Base-by-base conservation (phyloP, 129 eudicot species). In the Artemisia annua region DNA sequence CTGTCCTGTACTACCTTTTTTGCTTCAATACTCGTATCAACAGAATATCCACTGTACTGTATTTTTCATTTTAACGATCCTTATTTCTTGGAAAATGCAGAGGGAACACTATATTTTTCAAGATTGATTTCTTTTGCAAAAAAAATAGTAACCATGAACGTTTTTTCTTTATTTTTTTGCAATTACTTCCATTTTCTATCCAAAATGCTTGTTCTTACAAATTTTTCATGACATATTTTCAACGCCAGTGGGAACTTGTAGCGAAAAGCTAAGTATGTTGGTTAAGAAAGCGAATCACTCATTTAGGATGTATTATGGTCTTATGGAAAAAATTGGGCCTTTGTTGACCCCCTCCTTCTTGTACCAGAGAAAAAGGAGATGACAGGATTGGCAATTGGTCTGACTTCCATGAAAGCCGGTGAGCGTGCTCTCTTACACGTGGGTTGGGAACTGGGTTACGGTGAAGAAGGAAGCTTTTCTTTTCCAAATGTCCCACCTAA, bases 401-500 rank as follows among this genome's bases (percentile, higher is more conserved):
- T 90, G 67, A 82, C 82, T 72, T 75, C 83, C 91, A 94, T 94
- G 99, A 88, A 81, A 79, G 70, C 99, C 22, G 99, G 97, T 11
- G 97, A 94, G 78, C 91, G 94, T 22, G 89, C 96, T n/a, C 75
- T 94, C 43, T 81, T 94, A 66, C 96, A 82, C 19, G 97, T 94
- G 53, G 91, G 94, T 53, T 94, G 96, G 96, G 97, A 94, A 81
- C 75, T 90, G 63, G 99, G 88, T n/a, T 94, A 88, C 72, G 99
- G 99, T 51, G 83, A 94, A 88, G 96, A 94, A 80, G 99, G 99
- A 79, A 94, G 68, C 81, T 94, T 94, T 55, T 94, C 99, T 63
- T 94, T 90, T 75, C 99, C 99, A 74, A 90, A 94, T 81, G 99
- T 94, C 24, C 97, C 99, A 62, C 99, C 97, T 5, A 88, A 88